Conservation (phyloP, 164 flowering plant species). For the Berberis vulgaris region DNA sequence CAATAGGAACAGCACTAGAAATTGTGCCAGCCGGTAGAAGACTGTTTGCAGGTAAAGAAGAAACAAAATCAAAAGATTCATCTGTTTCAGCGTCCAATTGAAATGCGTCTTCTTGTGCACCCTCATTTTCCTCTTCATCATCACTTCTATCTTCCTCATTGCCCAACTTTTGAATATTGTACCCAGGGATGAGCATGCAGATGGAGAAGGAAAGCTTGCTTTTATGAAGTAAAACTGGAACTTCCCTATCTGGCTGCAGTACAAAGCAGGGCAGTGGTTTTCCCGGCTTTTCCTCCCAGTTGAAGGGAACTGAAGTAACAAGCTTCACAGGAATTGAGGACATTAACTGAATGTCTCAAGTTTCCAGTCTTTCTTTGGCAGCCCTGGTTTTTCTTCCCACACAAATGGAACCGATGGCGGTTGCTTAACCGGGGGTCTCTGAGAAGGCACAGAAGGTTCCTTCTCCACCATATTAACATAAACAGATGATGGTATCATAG, state of each 20-base stretch:
- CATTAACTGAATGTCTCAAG: conserved; percentile 15
- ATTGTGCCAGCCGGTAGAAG: conserved; percentile 19
- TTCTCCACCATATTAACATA: conserved; percentile 25
- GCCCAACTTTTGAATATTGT: neutral
- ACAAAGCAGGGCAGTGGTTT: conserved; percentile 34
- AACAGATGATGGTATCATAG: neutral
- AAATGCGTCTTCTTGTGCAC: conserved; percentile 10
- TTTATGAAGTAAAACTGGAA: too few species aligned
- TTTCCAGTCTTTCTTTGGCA: conserved; percentile 63
- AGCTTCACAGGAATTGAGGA: conserved; percentile 33
- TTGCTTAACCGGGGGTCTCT: conserved; percentile 22
- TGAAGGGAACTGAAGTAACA: conserved; percentile 58
- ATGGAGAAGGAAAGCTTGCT: too few species aligned
- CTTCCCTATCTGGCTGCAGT: conserved; percentile 1
- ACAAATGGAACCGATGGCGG: conserved; percentile 62
- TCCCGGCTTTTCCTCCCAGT: conserved; percentile 82
- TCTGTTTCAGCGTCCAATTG: conserved; percentile 33
- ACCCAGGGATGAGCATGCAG: too few species aligned
- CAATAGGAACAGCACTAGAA: conserved; percentile 33
- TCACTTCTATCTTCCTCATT: conserved; percentile 5
- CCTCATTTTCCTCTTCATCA: conserved; percentile 6
- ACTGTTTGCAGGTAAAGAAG: conserved; percentile 39
- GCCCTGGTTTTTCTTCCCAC: conserved; percentile 84
- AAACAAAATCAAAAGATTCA: conserved; percentile 26
- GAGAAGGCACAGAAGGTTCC: conserved; percentile 3